phyloP scores from a whole-genome alignment of 129 eudicot genomes.

The Helianthus tuberosus region DNA sequence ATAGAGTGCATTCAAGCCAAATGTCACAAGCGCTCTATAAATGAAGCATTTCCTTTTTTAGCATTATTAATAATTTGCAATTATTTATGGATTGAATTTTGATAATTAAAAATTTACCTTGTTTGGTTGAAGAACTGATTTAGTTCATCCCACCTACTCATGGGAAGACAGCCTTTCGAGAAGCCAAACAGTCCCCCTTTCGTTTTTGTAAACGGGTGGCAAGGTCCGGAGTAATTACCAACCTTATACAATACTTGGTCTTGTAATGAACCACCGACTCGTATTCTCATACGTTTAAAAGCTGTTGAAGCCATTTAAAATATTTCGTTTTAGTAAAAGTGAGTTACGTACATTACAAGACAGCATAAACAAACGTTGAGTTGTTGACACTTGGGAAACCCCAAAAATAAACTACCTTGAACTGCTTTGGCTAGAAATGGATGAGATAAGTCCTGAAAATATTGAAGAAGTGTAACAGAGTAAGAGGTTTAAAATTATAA shows the following conservation, averaged over 20 bases:
- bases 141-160: slow-evolving; percentile 91
- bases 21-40: slow-evolving; percentile 76
- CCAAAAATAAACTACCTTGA: slow-evolving; percentile 57
- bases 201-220: slow-evolving; percentile 56
- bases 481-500: background rate
- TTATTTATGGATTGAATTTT: background rate
- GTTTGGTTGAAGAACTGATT: slow-evolving; percentile 69
- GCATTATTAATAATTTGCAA: slow-evolving; percentile 11
- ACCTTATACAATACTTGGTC: slow-evolving; percentile 76
- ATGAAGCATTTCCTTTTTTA: slow-evolving; percentile 12
- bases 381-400: slow-evolving; percentile 9
- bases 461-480: slow-evolving; percentile 20
- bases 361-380: background rate
- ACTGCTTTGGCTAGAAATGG: slow-evolving; percentile 74
- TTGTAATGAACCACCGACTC: slow-evolving; percentile 95
- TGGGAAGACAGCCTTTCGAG: slow-evolving; percentile 70
- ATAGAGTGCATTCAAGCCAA: slow-evolving; percentile 83
- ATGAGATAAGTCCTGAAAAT: slow-evolving; percentile 75
- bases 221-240: slow-evolving; percentile 50
- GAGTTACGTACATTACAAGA: slow-evolving; percentile 26
- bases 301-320: slow-evolving; percentile 45
- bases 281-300: slow-evolving; percentile 64
- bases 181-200: slow-evolving; percentile 80
- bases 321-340: background rate
- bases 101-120: slow-evolving; percentile 48